Percentiles rank a stretch among this genome's conserved stretches.
Evolutionary conservation across 2,329 filamentous ascomycete species (phyloP).

Genomic region (Fusarium abutilonis): DNA sequence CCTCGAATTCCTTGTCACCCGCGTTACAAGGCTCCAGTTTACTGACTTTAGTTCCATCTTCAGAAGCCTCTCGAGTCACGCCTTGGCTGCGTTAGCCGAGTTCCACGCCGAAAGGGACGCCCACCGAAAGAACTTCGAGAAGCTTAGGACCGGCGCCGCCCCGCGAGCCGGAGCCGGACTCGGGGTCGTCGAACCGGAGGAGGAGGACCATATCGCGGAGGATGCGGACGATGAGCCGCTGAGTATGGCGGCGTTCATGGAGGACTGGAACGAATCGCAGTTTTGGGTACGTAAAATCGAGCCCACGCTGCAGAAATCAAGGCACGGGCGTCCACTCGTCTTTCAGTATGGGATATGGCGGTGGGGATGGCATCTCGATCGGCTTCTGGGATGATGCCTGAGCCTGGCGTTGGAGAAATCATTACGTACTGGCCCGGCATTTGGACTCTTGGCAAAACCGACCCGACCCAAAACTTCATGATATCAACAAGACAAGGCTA

Average conservation of each 20-base stretch:
- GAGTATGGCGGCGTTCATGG: conserved; percentile 76
- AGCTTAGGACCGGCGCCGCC: conserved; percentile 54
- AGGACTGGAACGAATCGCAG: conserved; percentile 86
- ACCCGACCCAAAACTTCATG: conserved; percentile 28
- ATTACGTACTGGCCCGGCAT: conserved; percentile 40
- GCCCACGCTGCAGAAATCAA: conserved; percentile 6
- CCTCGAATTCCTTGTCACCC: not conserved
- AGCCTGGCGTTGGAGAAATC: conserved; percentile 22
- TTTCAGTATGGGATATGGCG: conserved; percentile 3
- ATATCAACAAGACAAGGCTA: conserved; percentile 16
- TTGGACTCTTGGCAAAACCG: conserved; percentile 16
- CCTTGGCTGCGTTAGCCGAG: conserved; percentile 74
- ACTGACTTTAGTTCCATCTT: conserved; percentile 16
- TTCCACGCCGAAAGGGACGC: conserved; percentile 80
- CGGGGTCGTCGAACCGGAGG: conserved; percentile 53
- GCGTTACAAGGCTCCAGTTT: not conserved
- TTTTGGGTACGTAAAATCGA: conserved; percentile 72
- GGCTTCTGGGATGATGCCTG: conserved; percentile 23
- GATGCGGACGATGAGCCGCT: conserved; percentile 58
- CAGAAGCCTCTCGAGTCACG: conserved; percentile 68
- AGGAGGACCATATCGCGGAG: conserved; percentile 44
- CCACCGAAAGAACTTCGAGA: conserved; percentile 72
- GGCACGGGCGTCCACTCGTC: conserved; percentile 13
- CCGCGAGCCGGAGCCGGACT: conserved; percentile 29
- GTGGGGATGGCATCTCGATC: conserved; percentile 40